phyloP scores from a whole-genome alignment of 2,329 filamentous ascomycete species.

The Daldinia sp. region DNA sequence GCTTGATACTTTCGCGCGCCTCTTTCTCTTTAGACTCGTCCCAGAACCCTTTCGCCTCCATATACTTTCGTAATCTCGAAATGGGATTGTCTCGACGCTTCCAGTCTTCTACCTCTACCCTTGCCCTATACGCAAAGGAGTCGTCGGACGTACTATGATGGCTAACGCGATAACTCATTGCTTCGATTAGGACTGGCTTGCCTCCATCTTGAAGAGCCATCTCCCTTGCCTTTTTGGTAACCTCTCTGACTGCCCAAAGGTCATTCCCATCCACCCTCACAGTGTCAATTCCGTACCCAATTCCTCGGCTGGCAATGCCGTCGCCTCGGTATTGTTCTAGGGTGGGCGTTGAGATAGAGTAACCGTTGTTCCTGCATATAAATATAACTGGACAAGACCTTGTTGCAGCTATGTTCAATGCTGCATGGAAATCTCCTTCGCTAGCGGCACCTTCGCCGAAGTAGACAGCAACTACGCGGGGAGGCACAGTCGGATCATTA shows the following conservation, averaged over 20 bases:
- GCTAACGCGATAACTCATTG: constrained; percentile 97
- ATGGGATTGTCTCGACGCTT: constrained; percentile 90
- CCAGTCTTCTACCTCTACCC: constrained; percentile 95
- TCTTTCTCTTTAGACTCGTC: constrained; percentile 83
- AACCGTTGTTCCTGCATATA: constrained; percentile 92
- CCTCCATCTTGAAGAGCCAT: constrained; percentile 84
- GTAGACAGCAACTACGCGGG: constrained; percentile 80
- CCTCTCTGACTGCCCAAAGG: constrained; percentile 86
- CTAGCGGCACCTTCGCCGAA: constrained; percentile 92
- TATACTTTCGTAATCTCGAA: constrained; percentile 85
- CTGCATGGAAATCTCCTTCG: constrained; percentile 92
- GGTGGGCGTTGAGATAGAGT: constrained; percentile 88
- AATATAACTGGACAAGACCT: constrained; percentile 87
- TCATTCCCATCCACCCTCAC: constrained; percentile 95
- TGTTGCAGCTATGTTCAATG: constrained; percentile 89
- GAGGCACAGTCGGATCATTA: constrained; percentile 72
- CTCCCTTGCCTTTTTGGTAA: constrained; percentile 76
- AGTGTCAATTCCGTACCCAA: constrained; percentile 94
- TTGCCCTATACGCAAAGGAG: constrained; percentile 92
- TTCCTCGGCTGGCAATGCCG: constrained; percentile 84
- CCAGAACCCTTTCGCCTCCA: constrained; percentile 86
- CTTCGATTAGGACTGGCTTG: constrained; percentile 86
- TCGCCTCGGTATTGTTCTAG: constrained; percentile 91
- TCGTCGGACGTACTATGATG: constrained; percentile 98
- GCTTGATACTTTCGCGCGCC: constrained; percentile 69